Base-by-base conservation (phyloP, 345 rosid genomes). In the Hibiscus trionum region DNA sequence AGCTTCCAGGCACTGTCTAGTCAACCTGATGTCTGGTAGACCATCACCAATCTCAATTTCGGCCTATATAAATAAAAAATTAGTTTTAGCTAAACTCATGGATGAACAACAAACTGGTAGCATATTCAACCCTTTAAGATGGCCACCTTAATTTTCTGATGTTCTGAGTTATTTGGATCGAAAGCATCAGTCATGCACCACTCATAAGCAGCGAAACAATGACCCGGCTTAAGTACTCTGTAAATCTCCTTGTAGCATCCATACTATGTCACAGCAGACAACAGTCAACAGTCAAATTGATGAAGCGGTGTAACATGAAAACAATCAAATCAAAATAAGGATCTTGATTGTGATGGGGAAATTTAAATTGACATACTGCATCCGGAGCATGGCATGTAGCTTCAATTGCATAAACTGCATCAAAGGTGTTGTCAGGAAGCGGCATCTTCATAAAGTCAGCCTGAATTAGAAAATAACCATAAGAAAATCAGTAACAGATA, bases 371-470 rank as follows among this genome's bases (percentile, higher is more conserved):
- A 79, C 91, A 46, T 91, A 96, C 98, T 33, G 93, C 97, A 93
- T 96, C 97, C 44, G 99, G 99, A 65, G 98, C 99, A 65, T 96
- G 98, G 85, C 99, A 93, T 21, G 99, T 96, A 72, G 99, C 99
- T 86, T 96, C 98, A 47, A 96, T 93, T 47, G 99, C 99, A 84
- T 93, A 96, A 3, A 90, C 86, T 42, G 98, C 99, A 75, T 96
- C 99, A 62, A 85, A 96, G 74, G 78, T 85, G 78, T 85, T 86
- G 55, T 91, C 99, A 73, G 97, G 88, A 78, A 96, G 84, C 71
- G 98, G 96, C 97, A 93, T 93, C 76, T 96, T 88, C 99, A 96
- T 96, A 84, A 96, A 96, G 84, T 93, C 98, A 61, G 93, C 99
- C 99, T 96, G 88, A 80, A 81, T 58, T 60, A 77, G 73, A 76